Percentiles rank a stretch among this genome's conserved stretches.
Evolutionary conservation across 345 rosid species (phyloP).

Genomic region (Euphorbia pulcherrima): DNA sequence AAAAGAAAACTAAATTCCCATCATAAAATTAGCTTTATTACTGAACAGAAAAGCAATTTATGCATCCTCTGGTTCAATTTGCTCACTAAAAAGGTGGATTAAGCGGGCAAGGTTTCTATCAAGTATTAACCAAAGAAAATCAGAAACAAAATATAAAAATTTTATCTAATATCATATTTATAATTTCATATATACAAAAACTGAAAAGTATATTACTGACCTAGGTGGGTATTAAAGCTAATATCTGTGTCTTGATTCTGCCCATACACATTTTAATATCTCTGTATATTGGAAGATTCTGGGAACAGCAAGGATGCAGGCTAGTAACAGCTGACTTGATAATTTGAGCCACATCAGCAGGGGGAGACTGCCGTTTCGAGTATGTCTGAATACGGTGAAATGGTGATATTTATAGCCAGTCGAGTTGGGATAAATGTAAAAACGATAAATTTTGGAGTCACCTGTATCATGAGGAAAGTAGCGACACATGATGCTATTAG

Average conservation of each 20-base stretch:
- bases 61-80: not conserved
- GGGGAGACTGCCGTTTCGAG: slow-evolving; percentile 81
- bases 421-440: not conserved
- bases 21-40: not conserved
- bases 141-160: not conserved
- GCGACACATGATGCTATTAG: slow-evolving; percentile 84
- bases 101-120: not conserved
- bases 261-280: slow-evolving; percentile 96
- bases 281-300: slow-evolving; percentile 70
- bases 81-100: not conserved
- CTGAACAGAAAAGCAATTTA: not conserved
- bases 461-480: slow-evolving; percentile 85
- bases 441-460: slow-evolving; percentile 15
- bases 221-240: slow-evolving; percentile 66
- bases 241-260: slow-evolving; percentile 70
- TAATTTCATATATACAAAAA: slow-evolving; percentile 29
- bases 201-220: not conserved
- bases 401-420: not conserved
- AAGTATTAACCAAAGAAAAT: not conserved
- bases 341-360: slow-evolving; percentile 89
- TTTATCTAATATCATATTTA: not conserved
- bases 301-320: slow-evolving; percentile 73
- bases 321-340: slow-evolving; percentile 73
- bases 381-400: slow-evolving; percentile 54
- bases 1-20: not conserved